These are phyloP conservation scores for Abelmoschus esculentus DNA, from an alignment of 345 rosid genomes.

Conservation along the genomic window DNA sequence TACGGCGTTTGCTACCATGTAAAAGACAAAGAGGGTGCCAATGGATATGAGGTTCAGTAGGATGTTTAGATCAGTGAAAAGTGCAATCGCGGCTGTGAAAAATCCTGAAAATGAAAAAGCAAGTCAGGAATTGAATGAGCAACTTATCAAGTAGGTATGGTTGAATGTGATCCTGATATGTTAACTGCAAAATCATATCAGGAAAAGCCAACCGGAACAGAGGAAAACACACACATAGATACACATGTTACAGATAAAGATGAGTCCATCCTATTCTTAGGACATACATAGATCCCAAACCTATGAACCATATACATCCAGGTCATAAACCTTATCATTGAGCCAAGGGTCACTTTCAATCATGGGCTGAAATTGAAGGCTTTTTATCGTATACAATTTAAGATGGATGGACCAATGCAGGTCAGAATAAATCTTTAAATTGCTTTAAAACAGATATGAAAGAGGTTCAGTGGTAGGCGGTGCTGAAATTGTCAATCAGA, in stretches of 20 bases:
- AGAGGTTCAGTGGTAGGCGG: background rate
- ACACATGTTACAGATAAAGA: background rate
- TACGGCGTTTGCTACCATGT: constrained; percentile 92
- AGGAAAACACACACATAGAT: too few relatives aligned
- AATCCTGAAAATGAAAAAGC: constrained; percentile 41
- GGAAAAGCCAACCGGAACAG: constrained; percentile 6
- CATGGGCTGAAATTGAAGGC: background rate
- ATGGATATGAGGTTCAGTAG: constrained; percentile 81
- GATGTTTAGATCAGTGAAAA: constrained; percentile 65
- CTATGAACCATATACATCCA: constrained; percentile 11
- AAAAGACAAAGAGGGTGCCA: constrained; percentile 86
- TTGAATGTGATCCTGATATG: background rate
- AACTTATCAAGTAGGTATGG: background rate
- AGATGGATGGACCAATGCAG: constrained; percentile 3
- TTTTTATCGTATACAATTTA: background rate
- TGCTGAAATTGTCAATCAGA: constrained; percentile 9
- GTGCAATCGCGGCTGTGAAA: constrained; percentile 72
- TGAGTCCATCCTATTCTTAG: background rate
- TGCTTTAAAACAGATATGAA: background rate
- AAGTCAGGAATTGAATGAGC: background rate
- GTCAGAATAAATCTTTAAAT: background rate
- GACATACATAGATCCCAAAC: background rate
- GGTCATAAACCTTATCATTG: constrained; percentile 9
- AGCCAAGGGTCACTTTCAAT: constrained; percentile 18
- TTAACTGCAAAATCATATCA: constrained; percentile 8